Evolutionary conservation across 352 stramenopile species (phyloP), one percentile per base, ranked within the genome.

Genomic region (Pythium folliculosum): DNA sequence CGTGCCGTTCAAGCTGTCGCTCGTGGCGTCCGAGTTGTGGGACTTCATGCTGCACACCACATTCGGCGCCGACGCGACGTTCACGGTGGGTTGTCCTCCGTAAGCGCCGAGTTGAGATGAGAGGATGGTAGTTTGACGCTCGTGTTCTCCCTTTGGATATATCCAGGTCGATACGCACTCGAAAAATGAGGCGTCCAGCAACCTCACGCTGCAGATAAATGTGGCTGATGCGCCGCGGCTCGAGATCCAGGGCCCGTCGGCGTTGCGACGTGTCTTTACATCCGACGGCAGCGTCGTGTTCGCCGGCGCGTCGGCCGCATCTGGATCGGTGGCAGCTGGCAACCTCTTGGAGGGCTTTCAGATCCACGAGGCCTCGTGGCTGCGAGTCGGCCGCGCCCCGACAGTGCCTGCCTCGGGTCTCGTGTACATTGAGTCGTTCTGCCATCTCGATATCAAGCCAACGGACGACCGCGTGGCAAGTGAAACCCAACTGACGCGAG

Each of bases 1-100:
- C 25, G 25, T 59, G 35, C 52, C 52, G 8, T 59, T 59, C 52
- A 59, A 59, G 52, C 52, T 59, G 8, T 59, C 52, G 9, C 13
- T 59, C 2, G 52, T 59, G 3, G 52, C 52, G 52, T 14, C 5
- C 19, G 52, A 59, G 17, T 5, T 59, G 27, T 59, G 52, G 52
- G 17, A 27, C 5, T 22, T 56, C 6, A 40, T 56, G 1, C 49
- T 50, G 12, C 19, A 61, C 23, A 35, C 23, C 54, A 10, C 54
- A 14, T 37, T 51, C 13, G 54, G 54, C 19, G 23, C 32, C 2
- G 54, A 50, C 7, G 30, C 30, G 16, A 5, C n/a, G 7, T 56
- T 23, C 23, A 56, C 22, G 50, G 30, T 40, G 32, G 5, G 32
- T 37, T 5, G 5, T 37, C 9, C n/a, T n/a, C n/a, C n/a, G n/a